Conservation (phyloP, 1,139 yeast genomes). For the Groenewaldozyma sp. region DNA sequence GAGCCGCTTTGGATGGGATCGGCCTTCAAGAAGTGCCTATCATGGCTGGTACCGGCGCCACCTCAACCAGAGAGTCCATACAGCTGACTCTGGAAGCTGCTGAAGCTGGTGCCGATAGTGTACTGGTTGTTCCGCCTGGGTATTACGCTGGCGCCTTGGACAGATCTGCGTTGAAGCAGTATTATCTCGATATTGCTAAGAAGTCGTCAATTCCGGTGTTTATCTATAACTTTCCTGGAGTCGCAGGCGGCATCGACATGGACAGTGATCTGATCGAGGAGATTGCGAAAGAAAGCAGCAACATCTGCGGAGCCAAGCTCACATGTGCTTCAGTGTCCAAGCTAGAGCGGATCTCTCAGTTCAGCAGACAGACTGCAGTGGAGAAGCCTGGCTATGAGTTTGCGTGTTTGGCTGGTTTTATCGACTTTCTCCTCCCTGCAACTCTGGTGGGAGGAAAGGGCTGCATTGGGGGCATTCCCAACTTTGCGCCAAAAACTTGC, state of each 20-base stretch:
- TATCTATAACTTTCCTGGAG: conserved; percentile 41
- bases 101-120: conserved; percentile 35
- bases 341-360: conserved; percentile 32
- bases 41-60: conserved; percentile 36
- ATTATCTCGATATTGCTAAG: conserved; percentile 36
- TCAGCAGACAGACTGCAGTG: conserved; percentile 13
- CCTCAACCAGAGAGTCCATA: conserved; percentile 31
- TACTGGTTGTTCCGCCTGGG: conserved; percentile 36
- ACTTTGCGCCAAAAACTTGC: conserved; percentile 35
- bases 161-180: conserved; percentile 34
- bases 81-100: conserved; percentile 29
- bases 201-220: conserved; percentile 35
- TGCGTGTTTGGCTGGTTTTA: conserved; percentile 36
- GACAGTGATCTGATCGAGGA: conserved; percentile 67
- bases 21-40: conserved; percentile 27
- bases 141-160: conserved; percentile 35
- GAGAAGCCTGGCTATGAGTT: too few relatives aligned
- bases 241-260: conserved; percentile 34
- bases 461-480: conserved; percentile 39
- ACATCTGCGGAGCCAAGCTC: conserved; percentile 38
- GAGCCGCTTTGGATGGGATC: conserved; percentile 28
- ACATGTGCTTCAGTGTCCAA: conserved; percentile 36
- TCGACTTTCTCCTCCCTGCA: conserved; percentile 37
- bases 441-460: conserved; percentile 36
- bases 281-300: conserved; percentile 40